Evolutionary conservation across 441 rosid genomes (phyloP), one percentile per base, ranked within the genome.

Genomic region (Gossypium gossypioides): DNA sequence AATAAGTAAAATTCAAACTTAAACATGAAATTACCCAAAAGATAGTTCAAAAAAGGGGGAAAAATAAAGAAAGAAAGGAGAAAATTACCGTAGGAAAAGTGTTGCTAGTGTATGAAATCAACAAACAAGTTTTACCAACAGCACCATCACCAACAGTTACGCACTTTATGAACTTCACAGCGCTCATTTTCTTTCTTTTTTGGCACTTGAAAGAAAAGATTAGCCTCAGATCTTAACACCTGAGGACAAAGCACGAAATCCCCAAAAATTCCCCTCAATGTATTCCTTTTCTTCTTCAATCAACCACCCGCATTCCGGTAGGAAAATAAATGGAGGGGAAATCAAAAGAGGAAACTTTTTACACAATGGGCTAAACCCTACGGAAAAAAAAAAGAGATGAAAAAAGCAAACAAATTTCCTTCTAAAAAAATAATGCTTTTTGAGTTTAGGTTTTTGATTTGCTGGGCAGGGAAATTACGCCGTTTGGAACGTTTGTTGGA

Each of bases 81-180:
- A 57, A 5, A 4, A 3, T 73, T 74, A 86, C 92, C 80, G 88
- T 86, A 40, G 87, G 90, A 42, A 86, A 88, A 22, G 90, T 84
- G 81, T 88, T 88, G 92, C 89, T 88, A 75, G 90, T 88, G 76
- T 88, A 88, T 64, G 89, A 85, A 77, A 88, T 86, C 55, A 88
- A 77, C 85, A 86, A 77, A 76, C 90, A 86, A 10, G 92, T 86
- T 85, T 88, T 88, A 34, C 92, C 90, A 22, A 88, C 89, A 37
- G 89, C 87, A 48, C 90, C 89, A 70, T 88, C 89, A 74, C 92
- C 92, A 32, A 88, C 92, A n/a, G 90, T 88, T 5, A 86, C 90
- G 63, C 92, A 86, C 82, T 86, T 86, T 34, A 86, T 86, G 74
- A 86, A 86, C 84, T 90, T 85, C 54, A 89, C 81, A 46, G 92